These are phyloP conservation scores for Geotrichum armillariae DNA, from an alignment of 1,139 yeast species.

Conservation along the genomic window DNA sequence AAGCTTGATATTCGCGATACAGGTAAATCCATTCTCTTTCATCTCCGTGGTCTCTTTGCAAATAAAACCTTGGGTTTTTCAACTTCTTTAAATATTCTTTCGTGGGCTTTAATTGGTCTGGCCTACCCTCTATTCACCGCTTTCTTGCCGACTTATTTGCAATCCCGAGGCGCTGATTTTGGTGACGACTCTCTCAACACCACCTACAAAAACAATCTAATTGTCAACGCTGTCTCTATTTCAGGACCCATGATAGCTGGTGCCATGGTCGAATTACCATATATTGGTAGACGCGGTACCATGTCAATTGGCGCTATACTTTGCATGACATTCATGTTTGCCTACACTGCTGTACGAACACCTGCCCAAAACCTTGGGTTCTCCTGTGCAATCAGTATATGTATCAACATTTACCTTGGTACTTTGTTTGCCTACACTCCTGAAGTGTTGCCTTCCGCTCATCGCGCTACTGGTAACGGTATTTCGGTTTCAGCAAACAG, in stretches of 20 bases:
- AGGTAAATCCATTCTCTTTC: slow-evolving; percentile 6
- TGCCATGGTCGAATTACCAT: slow-evolving; percentile 43
- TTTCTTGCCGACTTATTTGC: slow-evolving; percentile 51
- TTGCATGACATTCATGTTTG: slow-evolving; percentile 56
- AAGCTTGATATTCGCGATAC: slow-evolving; percentile 11
- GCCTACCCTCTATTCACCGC: slow-evolving; percentile 53
- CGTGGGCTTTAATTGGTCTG: slow-evolving; percentile 55
- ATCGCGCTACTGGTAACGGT: slow-evolving; percentile 58
- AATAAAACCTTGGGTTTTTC: slow-evolving; percentile 45
- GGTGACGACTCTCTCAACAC: slow-evolving; percentile 45
- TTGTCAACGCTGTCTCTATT: slow-evolving; percentile 52
- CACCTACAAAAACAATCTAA: slow-evolving; percentile 52
- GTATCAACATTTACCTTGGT: slow-evolving; percentile 55
- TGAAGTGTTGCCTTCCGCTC: slow-evolving; percentile 56
- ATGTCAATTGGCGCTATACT: slow-evolving; percentile 53
- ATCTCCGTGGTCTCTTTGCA: slow-evolving; percentile 41
- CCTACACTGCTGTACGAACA: slow-evolving; percentile 55
- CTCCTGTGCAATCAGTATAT: slow-evolving; percentile 51
- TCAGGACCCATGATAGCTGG: slow-evolving; percentile 62
- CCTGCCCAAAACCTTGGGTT: slow-evolving; percentile 54
- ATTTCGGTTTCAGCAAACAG: slow-evolving; percentile 51
- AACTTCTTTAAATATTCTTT: slow-evolving; percentile 44
- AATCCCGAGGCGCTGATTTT: slow-evolving; percentile 46
- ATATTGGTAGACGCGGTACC: slow-evolving; percentile 56
- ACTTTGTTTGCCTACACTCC: slow-evolving; percentile 36